phyloP scores from a whole-genome alignment of 2,329 filamentous ascomycete species.

The Monosporascus sp. region DNA sequence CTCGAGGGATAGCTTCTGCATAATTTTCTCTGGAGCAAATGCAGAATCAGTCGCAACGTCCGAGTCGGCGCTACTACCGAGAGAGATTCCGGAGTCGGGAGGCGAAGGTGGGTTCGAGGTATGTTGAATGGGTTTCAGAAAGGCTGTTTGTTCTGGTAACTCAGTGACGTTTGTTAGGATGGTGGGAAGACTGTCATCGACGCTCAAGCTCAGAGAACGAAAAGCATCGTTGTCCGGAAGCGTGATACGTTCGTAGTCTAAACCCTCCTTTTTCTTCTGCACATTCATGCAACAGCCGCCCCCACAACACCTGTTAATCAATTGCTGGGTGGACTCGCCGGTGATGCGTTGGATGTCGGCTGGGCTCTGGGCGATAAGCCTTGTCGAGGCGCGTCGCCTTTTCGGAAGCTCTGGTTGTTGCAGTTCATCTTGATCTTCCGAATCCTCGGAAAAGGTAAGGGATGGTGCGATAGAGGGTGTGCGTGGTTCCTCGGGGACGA shows the following conservation, averaged over 20 bases:
- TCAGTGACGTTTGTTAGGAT: slow-evolving; percentile 65
- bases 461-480: slow-evolving; percentile 51
- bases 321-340: slow-evolving; percentile 55
- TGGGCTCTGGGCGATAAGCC: slow-evolving; percentile 58
- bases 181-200: slow-evolving; percentile 66
- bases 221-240: slow-evolving; percentile 82
- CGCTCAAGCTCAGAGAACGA: slow-evolving; percentile 68
- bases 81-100: slow-evolving; percentile 43
- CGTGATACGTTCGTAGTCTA: slow-evolving; percentile 47
- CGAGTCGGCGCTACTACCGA: slow-evolving; percentile 34
- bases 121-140: slow-evolving; percentile 54
- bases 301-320: slow-evolving; percentile 59
- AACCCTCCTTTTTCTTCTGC: slow-evolving; percentile 35
- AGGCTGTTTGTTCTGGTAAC: slow-evolving; percentile 70
- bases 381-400: slow-evolving; percentile 62
- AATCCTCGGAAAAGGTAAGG: slow-evolving; percentile 58
- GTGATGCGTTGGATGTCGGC: slow-evolving; percentile 59
- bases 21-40: slow-evolving; percentile 10
- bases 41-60: slow-evolving; percentile 26
- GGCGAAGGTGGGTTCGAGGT: slow-evolving; percentile 36
- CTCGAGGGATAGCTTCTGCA: slow-evolving; percentile 30
- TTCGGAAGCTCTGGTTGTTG: slow-evolving; percentile 39
- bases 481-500: slow-evolving; percentile 39
- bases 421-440: slow-evolving; percentile 52
- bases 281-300: slow-evolving; percentile 57